phyloP scores from a whole-genome alignment of 352 stramenopile genomes.

The Pythium vanterpoolii region DNA sequence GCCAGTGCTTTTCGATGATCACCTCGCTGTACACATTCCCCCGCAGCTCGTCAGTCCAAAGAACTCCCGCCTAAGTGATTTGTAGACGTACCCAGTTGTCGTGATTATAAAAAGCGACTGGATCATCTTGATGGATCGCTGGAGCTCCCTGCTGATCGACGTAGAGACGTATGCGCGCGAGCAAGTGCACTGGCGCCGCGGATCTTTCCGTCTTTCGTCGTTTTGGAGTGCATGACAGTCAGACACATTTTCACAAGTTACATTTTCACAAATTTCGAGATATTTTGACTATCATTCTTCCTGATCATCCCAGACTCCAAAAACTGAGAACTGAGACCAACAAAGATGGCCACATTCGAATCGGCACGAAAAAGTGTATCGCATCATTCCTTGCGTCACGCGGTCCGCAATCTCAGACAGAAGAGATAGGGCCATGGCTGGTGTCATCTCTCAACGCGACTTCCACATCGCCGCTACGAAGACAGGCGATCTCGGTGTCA shows the following conservation, averaged over 20 bases:
- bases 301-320: constrained; percentile 8
- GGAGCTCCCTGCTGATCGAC: not conserved
- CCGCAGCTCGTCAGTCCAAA: not conserved
- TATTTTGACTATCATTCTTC: not conserved
- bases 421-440: too few relatives aligned
- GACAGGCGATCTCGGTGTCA: not conserved
- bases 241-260: not conserved
- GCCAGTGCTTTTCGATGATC: constrained; percentile 99
- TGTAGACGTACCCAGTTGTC: constrained; percentile 73
- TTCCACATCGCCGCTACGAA: constrained; percentile 3
- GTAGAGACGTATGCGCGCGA: not conserved
- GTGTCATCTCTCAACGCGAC: constrained; percentile 6
- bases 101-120: constrained; percentile 97
- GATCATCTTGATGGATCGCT: constrained; percentile 79
- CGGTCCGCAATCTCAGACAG: too few relatives aligned
- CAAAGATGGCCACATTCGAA: not conserved
- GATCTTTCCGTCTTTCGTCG: constrained; percentile 23
- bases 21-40: constrained; percentile 73
- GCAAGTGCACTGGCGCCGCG: not conserved
- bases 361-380: not conserved
- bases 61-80: not conserved
- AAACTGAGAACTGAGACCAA: not conserved
- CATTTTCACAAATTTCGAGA: constrained; percentile 1
- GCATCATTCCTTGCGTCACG: not conserved
- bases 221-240: not conserved